Evolutionary conservation across 805 yeast species (phyloP), one percentile per base, ranked within the genome.

Genomic region (Nematodospora valgi): DNA sequence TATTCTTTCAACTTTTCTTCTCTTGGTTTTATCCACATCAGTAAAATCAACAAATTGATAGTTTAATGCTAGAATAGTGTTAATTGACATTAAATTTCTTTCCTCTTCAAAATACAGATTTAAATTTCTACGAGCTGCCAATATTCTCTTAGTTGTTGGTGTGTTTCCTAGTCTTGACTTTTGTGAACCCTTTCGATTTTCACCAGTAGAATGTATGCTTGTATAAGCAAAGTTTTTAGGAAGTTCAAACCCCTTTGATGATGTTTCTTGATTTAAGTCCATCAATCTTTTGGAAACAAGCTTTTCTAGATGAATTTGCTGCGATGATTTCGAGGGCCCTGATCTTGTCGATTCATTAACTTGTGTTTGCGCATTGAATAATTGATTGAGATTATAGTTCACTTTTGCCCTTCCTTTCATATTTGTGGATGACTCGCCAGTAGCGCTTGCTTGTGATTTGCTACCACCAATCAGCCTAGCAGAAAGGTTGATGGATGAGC

Each of bases 81-180:
- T 68, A 33, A 67, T 55, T 15, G 70, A 56, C 8, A 68, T 61
- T 45, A 65, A 53, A 47, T 68, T 66, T 20, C 69, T 49, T 40
- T 68, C 73, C 43, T 68, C 72, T 47, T 68, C 73, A 38, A 67
- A 66, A 41, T 67, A 67, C 58, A 58, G 61, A 38, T 62, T 64
- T 45, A 68, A 57, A 47, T 64, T 68, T 25, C 73, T 50, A 21
- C 65, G 49, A 1, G 72, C 70, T 18, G 71, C 61, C 20, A 68
- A 44, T 13, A 68, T 65, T 32, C 52, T 56, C 47, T 67, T 67
- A 4, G 73, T 64, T 9, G 68, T 52, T 6, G 72, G 72, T 11
- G 73, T 67, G 35, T 64, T 64, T 4, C 73, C 73, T 18, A 58
- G 47, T 33, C 69, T 51, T 8, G 60, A 37, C 30, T 53, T 54